phyloP scores from a whole-genome alignment of 176 grass and related monocot species.

The Hordeum marinum region DNA sequence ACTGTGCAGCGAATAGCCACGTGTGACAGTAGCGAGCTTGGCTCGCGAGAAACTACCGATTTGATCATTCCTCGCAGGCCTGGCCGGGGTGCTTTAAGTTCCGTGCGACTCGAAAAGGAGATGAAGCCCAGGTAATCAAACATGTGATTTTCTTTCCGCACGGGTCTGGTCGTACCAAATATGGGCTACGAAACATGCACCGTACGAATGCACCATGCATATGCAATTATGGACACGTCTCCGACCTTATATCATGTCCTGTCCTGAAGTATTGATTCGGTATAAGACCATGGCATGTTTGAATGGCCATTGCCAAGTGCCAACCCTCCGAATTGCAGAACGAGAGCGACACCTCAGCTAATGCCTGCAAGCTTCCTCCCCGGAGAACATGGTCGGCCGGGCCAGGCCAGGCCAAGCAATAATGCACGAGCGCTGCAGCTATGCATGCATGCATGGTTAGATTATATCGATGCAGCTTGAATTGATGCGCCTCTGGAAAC shows the following conservation, averaged over 20 bases:
- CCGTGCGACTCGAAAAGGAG: too few species aligned
- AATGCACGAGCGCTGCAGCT: slow-evolving; percentile 8
- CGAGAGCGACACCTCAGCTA: slow-evolving; percentile 34
- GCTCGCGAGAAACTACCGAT: too few species aligned
- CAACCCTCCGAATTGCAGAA: neutral
- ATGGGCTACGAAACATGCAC: too few species aligned
- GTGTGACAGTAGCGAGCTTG: too few species aligned
- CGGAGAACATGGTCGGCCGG: slow-evolving; percentile 35
- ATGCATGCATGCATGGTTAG: slow-evolving; percentile 1
- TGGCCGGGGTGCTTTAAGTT: too few species aligned
- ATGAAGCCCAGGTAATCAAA: too few species aligned
- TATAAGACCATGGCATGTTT: neutral
- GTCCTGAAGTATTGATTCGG: neutral
- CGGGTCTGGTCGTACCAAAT: too few species aligned
- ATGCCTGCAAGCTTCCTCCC: slow-evolving; percentile 20
- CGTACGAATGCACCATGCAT: too few species aligned
- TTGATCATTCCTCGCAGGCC: too few species aligned
- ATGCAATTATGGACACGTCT: neutral
- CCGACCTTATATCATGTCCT: neutral
- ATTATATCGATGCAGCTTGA: neutral
- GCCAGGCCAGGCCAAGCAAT: slow-evolving; percentile 11
- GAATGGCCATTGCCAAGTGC: neutral
- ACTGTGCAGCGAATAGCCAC: too few species aligned
- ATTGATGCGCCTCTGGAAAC: neutral
- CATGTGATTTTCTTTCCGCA: too few species aligned